Evolutionary conservation across 2,329 filamentous ascomycete species (phyloP).

Genomic region (Coniella vitis): DNA sequence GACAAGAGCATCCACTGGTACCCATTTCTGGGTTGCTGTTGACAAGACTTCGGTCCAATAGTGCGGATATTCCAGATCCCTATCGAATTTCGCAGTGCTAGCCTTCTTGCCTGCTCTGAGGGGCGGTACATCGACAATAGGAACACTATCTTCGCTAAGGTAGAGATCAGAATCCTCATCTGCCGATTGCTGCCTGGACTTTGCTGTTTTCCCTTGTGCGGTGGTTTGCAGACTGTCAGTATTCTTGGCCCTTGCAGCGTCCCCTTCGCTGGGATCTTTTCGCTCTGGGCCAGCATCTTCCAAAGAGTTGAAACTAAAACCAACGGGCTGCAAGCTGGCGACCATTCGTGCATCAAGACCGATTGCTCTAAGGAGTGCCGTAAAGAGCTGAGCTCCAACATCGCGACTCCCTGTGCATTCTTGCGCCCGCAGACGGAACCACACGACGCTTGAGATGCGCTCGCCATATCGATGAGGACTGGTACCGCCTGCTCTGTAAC

Average conservation of each 20-base stretch:
- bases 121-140: slow-evolving; percentile 49
- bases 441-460: slow-evolving; percentile 56
- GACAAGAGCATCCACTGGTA: slow-evolving; percentile 71
- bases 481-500: slow-evolving; percentile 56
- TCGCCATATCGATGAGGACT: slow-evolving; percentile 69
- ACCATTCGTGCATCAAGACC: slow-evolving; percentile 80
- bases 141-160: slow-evolving; percentile 48
- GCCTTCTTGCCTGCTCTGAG: slow-evolving; percentile 22
- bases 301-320: slow-evolving; percentile 83
- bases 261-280: slow-evolving; percentile 16
- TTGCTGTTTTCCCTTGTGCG: slow-evolving; percentile 5
- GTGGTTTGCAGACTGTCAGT: slow-evolving; percentile 5
- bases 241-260: slow-evolving; percentile 1
- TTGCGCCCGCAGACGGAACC: slow-evolving; percentile 63
- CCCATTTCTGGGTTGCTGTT: slow-evolving; percentile 68
- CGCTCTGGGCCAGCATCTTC: slow-evolving; percentile 65
- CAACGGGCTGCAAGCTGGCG: slow-evolving; percentile 75
- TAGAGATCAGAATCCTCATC: slow-evolving; percentile 36
- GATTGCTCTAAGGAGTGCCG: slow-evolving; percentile 71
- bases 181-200: slow-evolving; percentile 26
- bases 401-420: slow-evolving; percentile 76
- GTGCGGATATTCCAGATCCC: slow-evolving; percentile 73
- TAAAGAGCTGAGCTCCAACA: slow-evolving; percentile 83
- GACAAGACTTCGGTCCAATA: slow-evolving; percentile 94
- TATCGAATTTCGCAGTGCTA: slow-evolving; percentile 51